These are phyloP conservation scores for Apiospora koreana DNA, from an alignment of 2,329 filamentous ascomycete species.

Conservation along the genomic window DNA sequence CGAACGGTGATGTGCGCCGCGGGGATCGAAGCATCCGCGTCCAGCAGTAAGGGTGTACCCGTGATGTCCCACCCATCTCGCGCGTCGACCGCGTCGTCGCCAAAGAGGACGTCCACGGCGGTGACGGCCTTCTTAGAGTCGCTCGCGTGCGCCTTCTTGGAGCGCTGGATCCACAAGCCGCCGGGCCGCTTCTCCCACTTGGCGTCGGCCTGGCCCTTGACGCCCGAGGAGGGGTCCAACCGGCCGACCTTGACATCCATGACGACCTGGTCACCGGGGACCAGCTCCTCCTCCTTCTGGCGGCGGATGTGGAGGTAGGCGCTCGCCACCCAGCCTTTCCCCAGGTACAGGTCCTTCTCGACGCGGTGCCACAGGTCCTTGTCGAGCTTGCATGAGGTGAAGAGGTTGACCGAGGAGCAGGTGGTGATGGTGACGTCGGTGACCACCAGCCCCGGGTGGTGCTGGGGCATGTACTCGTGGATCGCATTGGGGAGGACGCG, in stretches of 20 bases:
- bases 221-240: constrained; percentile 63
- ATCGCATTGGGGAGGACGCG: constrained; percentile 82
- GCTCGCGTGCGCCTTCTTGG: constrained; percentile 69
- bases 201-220: constrained; percentile 55
- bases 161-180: constrained; percentile 82
- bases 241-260: constrained; percentile 76
- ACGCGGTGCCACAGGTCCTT: constrained; percentile 74
- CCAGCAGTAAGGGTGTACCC: constrained; percentile 72
- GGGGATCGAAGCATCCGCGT: constrained; percentile 60
- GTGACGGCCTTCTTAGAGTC: constrained; percentile 77
- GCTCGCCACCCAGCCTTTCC: constrained; percentile 69
- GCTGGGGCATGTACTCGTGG: constrained; percentile 82
- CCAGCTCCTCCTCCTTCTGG: constrained; percentile 83
- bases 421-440: constrained; percentile 80
- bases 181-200: constrained; percentile 77
- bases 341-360: constrained; percentile 86
- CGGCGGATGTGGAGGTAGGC: constrained; percentile 82
- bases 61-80: constrained; percentile 81
- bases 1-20: constrained; percentile 78
- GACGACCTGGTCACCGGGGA: constrained; percentile 73
- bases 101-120: constrained; percentile 83
- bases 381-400: constrained; percentile 77
- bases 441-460: constrained; percentile 81
- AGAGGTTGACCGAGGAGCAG: constrained; percentile 74
- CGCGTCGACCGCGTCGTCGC: constrained; percentile 88